Conservation (phyloP, 2,329 filamentous ascomycete genomes). For the Trichothecium sympodiale region DNA sequence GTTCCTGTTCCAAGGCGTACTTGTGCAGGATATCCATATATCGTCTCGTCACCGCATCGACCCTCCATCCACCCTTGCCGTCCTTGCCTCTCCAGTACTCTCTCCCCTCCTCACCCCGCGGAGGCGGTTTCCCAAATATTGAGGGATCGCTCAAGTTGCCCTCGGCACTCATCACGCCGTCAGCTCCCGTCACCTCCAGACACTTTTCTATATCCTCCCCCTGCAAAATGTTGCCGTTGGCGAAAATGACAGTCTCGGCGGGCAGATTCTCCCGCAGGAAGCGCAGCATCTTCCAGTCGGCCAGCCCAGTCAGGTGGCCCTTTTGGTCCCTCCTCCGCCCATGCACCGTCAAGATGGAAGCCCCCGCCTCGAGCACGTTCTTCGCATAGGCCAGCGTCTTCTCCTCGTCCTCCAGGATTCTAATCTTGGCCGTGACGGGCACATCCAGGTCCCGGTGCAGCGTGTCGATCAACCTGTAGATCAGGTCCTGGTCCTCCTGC, state of each 20-base stretch:
- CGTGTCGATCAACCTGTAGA: slow-evolving; percentile 73
- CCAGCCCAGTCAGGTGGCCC: slow-evolving; percentile 85
- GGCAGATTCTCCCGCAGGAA: slow-evolving; percentile 77
- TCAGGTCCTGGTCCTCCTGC: slow-evolving; percentile 81
- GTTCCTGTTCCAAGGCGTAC: slow-evolving; percentile 56
- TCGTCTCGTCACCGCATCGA: slow-evolving; percentile 77
- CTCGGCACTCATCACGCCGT: slow-evolving; percentile 93
- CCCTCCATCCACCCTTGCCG: slow-evolving; percentile 72
- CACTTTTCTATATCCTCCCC: slow-evolving; percentile 68
- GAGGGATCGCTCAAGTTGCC: slow-evolving; percentile 87
- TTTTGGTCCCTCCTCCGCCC: slow-evolving; percentile 85
- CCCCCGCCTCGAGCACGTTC: slow-evolving; percentile 77
- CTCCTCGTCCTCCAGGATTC: slow-evolving; percentile 77
- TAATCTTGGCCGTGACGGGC: slow-evolving; percentile 90
- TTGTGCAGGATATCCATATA: slow-evolving; percentile 86
- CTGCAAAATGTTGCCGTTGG: slow-evolving; percentile 88
- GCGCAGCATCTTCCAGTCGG: slow-evolving; percentile 80
- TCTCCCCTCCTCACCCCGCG: slow-evolving; percentile 51
- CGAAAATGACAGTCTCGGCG: slow-evolving; percentile 82
- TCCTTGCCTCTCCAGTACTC: slow-evolving; percentile 81
- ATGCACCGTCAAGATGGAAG: slow-evolving; percentile 89
- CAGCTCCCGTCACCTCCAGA: slow-evolving; percentile 72
- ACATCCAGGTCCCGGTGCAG: slow-evolving; percentile 68
- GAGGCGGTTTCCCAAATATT: slow-evolving; percentile 65
- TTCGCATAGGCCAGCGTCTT: slow-evolving; percentile 80